phyloP scores from a whole-genome alignment of 2,329 filamentous ascomycete species.

The Rhynchosporium graminicola region DNA sequence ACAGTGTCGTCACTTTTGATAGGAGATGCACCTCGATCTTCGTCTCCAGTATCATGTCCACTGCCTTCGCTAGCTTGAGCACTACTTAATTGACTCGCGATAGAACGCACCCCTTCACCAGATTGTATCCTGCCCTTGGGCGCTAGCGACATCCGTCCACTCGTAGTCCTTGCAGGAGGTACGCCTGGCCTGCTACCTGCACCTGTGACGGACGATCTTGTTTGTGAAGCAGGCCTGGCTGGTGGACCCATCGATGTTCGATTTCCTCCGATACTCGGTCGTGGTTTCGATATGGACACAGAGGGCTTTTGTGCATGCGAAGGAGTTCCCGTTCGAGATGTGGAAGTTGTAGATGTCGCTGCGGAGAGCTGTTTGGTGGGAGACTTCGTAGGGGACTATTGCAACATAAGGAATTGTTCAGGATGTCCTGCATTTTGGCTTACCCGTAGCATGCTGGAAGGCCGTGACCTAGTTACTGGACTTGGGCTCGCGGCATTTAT shows the following conservation, averaged over 20 bases:
- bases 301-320: constrained; percentile 52
- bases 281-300: constrained; percentile 48
- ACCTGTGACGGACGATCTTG: constrained; percentile 44
- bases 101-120: constrained; percentile 38
- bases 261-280: constrained; percentile 54
- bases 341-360: constrained; percentile 54
- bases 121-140: constrained; percentile 36
- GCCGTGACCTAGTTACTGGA: constrained; percentile 60
- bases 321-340: constrained; percentile 66
- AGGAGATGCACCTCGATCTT: constrained; percentile 45
- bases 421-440: constrained; percentile 34
- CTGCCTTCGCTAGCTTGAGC: constrained; percentile 36
- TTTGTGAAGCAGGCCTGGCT: constrained; percentile 37
- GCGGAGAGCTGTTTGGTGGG: constrained; percentile 72
- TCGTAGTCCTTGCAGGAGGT: constrained; percentile 27
- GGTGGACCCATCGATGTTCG: constrained; percentile 71
- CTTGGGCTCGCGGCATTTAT: constrained; percentile 73
- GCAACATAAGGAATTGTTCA: background rate
- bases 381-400: constrained; percentile 74
- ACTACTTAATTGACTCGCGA: constrained; percentile 38
- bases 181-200: constrained; percentile 37
- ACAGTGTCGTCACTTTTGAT: constrained; percentile 47
- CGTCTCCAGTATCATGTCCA: constrained; percentile 35
- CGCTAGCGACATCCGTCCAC: constrained; percentile 33
- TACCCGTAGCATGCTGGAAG: constrained; percentile 59